Percentiles rank a stretch among this genome's conserved stretches.
Evolutionary conservation across 2,329 filamentous ascomycete genomes (phyloP).

Genomic region (Aschersonia sp.): DNA sequence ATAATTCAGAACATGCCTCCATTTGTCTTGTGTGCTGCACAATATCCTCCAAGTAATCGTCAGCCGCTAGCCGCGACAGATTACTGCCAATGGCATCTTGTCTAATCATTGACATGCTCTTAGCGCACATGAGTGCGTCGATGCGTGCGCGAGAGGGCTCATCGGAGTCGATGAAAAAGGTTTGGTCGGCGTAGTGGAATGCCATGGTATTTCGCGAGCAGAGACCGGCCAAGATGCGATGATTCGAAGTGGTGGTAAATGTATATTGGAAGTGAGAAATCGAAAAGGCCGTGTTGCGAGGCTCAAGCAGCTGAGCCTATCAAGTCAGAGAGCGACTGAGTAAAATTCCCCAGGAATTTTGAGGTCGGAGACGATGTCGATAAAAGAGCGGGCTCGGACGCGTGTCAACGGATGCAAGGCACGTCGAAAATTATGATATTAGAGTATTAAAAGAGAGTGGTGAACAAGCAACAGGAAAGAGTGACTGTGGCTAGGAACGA

Average conservation of each 20-base stretch:
- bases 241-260: background rate
- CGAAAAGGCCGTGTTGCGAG: slow-evolving; percentile 10
- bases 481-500: slow-evolving; percentile 37
- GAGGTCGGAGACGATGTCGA: slow-evolving; percentile 21
- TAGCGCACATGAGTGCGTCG: slow-evolving; percentile 60
- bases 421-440: slow-evolving; percentile 33
- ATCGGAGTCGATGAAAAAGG: slow-evolving; percentile 42
- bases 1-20: slow-evolving; percentile 46
- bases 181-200: slow-evolving; percentile 26
- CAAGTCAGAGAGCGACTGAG: slow-evolving; percentile 28
- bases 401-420: slow-evolving; percentile 22
- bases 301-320: slow-evolving; percentile 4
- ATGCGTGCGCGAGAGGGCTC: slow-evolving; percentile 39
- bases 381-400: slow-evolving; percentile 20
- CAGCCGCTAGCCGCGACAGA: slow-evolving; percentile 67
- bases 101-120: slow-evolving; percentile 63
- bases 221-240: slow-evolving; percentile 6
- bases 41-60: slow-evolving; percentile 90
- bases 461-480: slow-evolving; percentile 37
- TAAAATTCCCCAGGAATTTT: slow-evolving; percentile 40
- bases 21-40: slow-evolving; percentile 89
- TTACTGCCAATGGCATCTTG: slow-evolving; percentile 84
- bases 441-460: slow-evolving; percentile 44
- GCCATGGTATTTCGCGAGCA: slow-evolving; percentile 26
- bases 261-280: background rate